Base-by-base conservation (phyloP, 441 rosid genomes). In the Gossypium trilobum region DNA sequence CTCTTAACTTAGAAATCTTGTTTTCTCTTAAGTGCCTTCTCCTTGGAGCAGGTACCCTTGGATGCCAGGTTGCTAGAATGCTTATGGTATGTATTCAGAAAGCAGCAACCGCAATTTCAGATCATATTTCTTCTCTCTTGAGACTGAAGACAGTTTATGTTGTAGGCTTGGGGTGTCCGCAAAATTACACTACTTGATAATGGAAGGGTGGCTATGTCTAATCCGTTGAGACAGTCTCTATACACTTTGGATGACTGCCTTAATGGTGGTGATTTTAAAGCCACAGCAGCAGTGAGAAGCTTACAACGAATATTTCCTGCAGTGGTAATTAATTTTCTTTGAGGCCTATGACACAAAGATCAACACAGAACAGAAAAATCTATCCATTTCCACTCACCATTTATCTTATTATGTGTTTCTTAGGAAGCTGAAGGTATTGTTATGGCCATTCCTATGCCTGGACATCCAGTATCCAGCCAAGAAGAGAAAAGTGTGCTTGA, bases 381-480 rank as follows among this genome's bases (percentile, higher is more conserved):
- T 23, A 31, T 67, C 63, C 51, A 42, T 44, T 59, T 33, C 78
- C 31, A 54, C 31, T 19, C 4, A 31, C 23, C 9, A 2, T 65
- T 19, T 46, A 42, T 58, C n/a, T 68, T 58, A 2, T 17, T 1
- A 2, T 62, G 52, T 23, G 10, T 46, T 75, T 75, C 51, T 65
- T 75, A 90, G 96, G 95, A 88, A 79, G 92, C 95, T 63, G 88
- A 85, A 80, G 91, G 89, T 25, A 78, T 88, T 74, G 87, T 90
- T 44, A 90, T 88, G 97, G 89, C 93, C 72, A 91, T 92, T 78
- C 98, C 97, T 11, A 94, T 94, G 98, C 98, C 98, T 5, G 98
- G 98, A 29, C 97, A 91, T 86, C 98, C 98, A 29, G 83, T 89
- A 25, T 64, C 88, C 76, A 88, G 77, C 76, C 86, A 85, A 81